Evolutionary conservation across 2,329 filamentous ascomycete genomes (phyloP).

Genomic region (Pseudocercospora fuligena): DNA sequence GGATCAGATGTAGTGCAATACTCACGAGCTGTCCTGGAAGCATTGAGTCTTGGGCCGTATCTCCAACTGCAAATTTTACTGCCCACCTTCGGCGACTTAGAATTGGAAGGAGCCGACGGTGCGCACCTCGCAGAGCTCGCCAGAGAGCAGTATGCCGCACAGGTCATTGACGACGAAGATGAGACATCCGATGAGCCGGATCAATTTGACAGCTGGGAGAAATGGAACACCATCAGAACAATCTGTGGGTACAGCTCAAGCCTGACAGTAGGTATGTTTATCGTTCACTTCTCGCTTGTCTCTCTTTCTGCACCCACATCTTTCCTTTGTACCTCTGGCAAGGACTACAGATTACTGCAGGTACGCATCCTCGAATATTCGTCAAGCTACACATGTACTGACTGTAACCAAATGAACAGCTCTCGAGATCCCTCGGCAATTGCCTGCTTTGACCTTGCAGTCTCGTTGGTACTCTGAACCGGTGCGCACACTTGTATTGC

Average conservation of each 20-base stretch:
- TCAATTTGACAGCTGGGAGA: conserved; percentile 84
- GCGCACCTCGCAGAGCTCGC: conserved; percentile 59
- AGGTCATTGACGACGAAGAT: conserved; percentile 28
- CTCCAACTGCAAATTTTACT: conserved; percentile 80
- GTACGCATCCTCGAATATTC: conserved; percentile 11
- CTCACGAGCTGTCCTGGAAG: conserved; percentile 81
- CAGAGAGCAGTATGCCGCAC: conserved; percentile 40
- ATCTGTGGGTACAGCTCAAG: conserved; percentile 83
- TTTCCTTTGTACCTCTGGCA: background rate
- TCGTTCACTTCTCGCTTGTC: conserved; percentile 11
- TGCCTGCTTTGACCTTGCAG: conserved; percentile 62
- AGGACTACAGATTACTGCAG: conserved; percentile 6
- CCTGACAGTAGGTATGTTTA: conserved; percentile 77
- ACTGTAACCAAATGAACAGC: conserved; percentile 46
- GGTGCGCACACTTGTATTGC: conserved; percentile 60
- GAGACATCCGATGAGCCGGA: conserved; percentile 41
- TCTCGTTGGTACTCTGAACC: conserved; percentile 69
- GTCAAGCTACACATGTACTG: conserved; percentile 7
- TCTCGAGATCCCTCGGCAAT: conserved; percentile 61
- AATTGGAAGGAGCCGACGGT: conserved; percentile 57
- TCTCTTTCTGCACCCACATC: background rate
- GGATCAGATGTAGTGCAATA: conserved; percentile 69
- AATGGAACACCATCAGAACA: conserved; percentile 86
- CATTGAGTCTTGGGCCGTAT: conserved; percentile 73
- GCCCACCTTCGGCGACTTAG: conserved; percentile 78